phyloP scores from a whole-genome alignment of 2,329 filamentous ascomycete genomes.

The Fusarium zealandicum region DNA sequence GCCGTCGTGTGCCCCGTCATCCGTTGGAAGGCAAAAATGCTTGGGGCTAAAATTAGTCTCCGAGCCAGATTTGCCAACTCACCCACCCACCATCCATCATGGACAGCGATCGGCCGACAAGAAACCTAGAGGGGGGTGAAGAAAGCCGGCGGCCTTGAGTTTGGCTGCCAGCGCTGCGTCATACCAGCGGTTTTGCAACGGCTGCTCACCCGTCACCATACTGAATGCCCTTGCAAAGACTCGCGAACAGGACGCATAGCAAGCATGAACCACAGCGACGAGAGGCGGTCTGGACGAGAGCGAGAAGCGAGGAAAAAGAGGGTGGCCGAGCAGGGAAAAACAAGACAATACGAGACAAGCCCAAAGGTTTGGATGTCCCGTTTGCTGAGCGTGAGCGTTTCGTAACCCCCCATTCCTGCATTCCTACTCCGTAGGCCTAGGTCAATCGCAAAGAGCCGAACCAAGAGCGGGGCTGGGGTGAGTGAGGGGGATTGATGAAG shows the following conservation, averaged over 20 bases:
- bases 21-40: constrained; percentile 24
- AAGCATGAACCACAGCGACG: not conserved
- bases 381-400: not conserved
- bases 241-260: not conserved
- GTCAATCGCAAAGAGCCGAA: not conserved
- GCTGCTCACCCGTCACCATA: too few relatives aligned
- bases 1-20: constrained; percentile 23
- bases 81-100: constrained; percentile 39
- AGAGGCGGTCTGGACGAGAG: constrained; percentile 14
- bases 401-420: constrained; percentile 22
- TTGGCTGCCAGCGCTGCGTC: constrained; percentile 30
- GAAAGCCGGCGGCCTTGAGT: constrained; percentile 20
- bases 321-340: constrained; percentile 8
- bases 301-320: not conserved
- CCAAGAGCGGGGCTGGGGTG: constrained; percentile 11
- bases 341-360: constrained; percentile 15
- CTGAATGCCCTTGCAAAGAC: too few relatives aligned
- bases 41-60: constrained; percentile 40
- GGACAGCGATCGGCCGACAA: constrained; percentile 37
- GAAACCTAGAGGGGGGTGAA: constrained; percentile 29
- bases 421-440: too few relatives aligned
- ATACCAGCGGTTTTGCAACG: constrained; percentile 2
- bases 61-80: constrained; percentile 37
- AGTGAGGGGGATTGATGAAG: not conserved
- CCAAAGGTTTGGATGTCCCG: not conserved